A percentile compares a stretch with the other conserved stretches of the same genome.
Evolutionary conservation across 2,329 filamentous ascomycete genomes (phyloP).

Genomic region (Neopestalotiopsis clavispora): DNA sequence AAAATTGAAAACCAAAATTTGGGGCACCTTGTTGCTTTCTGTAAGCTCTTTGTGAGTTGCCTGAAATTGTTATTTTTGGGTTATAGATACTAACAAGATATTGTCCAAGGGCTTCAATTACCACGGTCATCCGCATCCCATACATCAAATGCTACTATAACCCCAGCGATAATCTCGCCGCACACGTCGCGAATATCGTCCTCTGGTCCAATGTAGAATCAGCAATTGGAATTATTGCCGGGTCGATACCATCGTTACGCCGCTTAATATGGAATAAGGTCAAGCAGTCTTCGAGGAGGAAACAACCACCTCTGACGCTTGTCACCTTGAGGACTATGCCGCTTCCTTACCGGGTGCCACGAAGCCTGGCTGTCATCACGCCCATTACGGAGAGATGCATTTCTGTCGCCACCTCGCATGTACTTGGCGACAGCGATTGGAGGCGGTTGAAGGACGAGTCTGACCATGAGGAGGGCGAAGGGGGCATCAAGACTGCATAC

Average conservation of each 20-base stretch:
- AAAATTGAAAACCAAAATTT: conserved; percentile 28
- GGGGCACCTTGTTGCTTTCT: conserved; percentile 29
- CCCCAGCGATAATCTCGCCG: conserved; percentile 26
- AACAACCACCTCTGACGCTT: conserved; percentile 13
- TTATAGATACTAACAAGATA: neutral
- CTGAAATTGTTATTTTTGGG: neutral
- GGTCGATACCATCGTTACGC: conserved; percentile 23
- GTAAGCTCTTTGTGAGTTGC: conserved; percentile 27
- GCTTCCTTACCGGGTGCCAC: neutral
- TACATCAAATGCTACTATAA: conserved; percentile 27
- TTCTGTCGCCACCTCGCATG: conserved; percentile 16
- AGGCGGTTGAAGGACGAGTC: conserved; percentile 11
- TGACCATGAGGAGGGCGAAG: conserved; percentile 4
- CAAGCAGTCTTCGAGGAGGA: conserved; percentile 7
- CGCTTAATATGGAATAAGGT: conserved; percentile 21
- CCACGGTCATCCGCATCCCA: conserved; percentile 29
- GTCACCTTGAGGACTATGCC: conserved; percentile 18
- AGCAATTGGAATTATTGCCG: conserved; percentile 24
- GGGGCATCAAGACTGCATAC: conserved; percentile 22
- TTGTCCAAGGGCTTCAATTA: conserved; percentile 26
- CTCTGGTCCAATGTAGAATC: conserved; percentile 30
- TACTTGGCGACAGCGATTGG: conserved; percentile 14
- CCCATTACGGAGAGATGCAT: conserved; percentile 19
- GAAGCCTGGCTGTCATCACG: conserved; percentile 15
- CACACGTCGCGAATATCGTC: conserved; percentile 28